Evolutionary conservation across 306 rosid species (phyloP), one percentile per base, ranked within the genome.

Genomic region (Alnus glutinosa): DNA sequence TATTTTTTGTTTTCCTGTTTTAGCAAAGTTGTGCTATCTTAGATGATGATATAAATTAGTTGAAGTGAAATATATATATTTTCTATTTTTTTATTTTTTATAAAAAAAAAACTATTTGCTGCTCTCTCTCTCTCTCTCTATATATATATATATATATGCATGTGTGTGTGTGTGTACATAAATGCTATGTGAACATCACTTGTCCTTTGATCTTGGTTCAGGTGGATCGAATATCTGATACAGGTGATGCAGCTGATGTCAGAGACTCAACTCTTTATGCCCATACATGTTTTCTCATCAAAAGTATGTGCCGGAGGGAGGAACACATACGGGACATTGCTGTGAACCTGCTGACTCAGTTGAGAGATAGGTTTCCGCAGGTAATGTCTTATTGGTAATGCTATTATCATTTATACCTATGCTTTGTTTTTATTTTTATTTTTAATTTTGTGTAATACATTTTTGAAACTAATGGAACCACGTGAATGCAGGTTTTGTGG

Each of bases 361-460:
- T 93, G 52, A 90, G 97, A 87, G 98, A 95, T 71, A 95, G 57
- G 84, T 95, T 93, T 88, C 98, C 99, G 18, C 99, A 95, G 97
- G 99, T 92, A 75, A 72, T 73, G 52, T 67, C 48, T 1, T 59
- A 58, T 48, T 8, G 2, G 63, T 44, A 10, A 71, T 70, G 14
- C 61, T 70, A 49, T 81, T 55, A 39, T 48, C 72, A 66, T 61
- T 76, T 58, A 32, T 71, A 46, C 52, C 48, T 58, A 44, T 80
- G 47, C 47, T 30, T 47, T 64, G 36, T 47, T 19, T 66, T 58
- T 64, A 11, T 63, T 19, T 66, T 58, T 64, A 11, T 63, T 75
- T 77, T 70, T 66, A 73, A 49, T 77, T 80, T 74, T 81, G 58
- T 52, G 75, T 76, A 34, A 37, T 72, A 54, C 71, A 71, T 77